phyloP scores from a whole-genome alignment of 306 rosid species.

The Prinsepia uniflora region DNA sequence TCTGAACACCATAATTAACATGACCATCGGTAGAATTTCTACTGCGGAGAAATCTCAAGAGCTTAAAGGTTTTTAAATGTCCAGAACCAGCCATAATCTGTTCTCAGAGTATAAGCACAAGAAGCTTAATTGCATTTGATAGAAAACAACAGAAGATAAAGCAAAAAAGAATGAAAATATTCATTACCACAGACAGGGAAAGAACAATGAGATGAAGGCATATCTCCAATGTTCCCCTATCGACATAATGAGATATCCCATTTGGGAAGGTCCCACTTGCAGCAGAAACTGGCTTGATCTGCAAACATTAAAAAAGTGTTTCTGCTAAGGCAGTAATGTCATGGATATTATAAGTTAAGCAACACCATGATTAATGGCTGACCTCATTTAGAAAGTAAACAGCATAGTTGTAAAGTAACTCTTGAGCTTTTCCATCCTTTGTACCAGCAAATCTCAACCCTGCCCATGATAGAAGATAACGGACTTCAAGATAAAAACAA shows the following conservation, averaged over 20 bases:
- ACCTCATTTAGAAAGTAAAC: conserved; percentile 88
- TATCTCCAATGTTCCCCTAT: conserved; percentile 85
- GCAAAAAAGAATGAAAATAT: conserved; percentile 11
- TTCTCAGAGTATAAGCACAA: conserved; percentile 30
- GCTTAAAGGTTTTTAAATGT: conserved; percentile 78
- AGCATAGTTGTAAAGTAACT: conserved; percentile 76
- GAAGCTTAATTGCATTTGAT: conserved; percentile 14
- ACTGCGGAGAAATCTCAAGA: conserved; percentile 82
- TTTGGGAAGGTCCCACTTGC: conserved; percentile 64
- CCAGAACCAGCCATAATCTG: conserved; percentile 99
- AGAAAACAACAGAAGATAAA: neutral
- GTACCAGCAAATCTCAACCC: conserved; percentile 95
- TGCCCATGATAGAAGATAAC: conserved; percentile 33
- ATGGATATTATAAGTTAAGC: conserved; percentile 18
- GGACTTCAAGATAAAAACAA: conserved; percentile 21
- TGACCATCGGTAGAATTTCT: conserved; percentile 91
- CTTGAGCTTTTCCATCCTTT: conserved; percentile 74
- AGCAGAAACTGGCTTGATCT: conserved; percentile 80
- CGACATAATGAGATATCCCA: conserved; percentile 81
- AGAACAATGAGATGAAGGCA: conserved; percentile 91
- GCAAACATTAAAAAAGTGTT: conserved; percentile 21
- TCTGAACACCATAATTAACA: conserved; percentile 84
- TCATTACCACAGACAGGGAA: conserved; percentile 81
- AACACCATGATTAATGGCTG: conserved; percentile 26
- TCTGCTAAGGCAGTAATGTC: conserved; percentile 9